Conservation (phyloP, 306 rosid species). For the Lathyrus sativus region DNA sequence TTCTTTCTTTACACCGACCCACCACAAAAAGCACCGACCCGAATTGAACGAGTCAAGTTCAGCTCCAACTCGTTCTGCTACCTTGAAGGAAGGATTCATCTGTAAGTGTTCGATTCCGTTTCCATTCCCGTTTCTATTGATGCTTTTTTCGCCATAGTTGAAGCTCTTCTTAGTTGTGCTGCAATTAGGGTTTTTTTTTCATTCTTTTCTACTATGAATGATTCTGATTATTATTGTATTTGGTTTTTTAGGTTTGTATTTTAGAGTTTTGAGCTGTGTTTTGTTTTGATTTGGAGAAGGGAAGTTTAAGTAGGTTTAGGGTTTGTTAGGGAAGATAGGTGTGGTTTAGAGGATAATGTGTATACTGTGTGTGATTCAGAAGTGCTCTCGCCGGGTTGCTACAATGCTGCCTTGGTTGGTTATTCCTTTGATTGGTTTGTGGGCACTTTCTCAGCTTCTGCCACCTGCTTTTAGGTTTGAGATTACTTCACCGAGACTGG, state of each 20-base stretch:
- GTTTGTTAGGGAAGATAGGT: background rate
- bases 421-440: slow-evolving; percentile 85
- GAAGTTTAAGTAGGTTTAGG: slow-evolving; percentile 48
- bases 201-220: background rate
- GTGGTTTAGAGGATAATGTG: slow-evolving; percentile 84
- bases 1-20: slow-evolving; percentile 34
- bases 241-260: slow-evolving; percentile 29
- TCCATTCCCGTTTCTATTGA: slow-evolving; percentile 45
- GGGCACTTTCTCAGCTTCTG: slow-evolving; percentile 99
- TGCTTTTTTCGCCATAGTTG: slow-evolving; percentile 14
- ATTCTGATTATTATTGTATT: slow-evolving; percentile 35
- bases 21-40: slow-evolving; percentile 42
- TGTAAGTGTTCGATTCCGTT: slow-evolving; percentile 48
- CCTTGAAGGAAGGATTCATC: slow-evolving; percentile 48
- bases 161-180: slow-evolving; percentile 38
- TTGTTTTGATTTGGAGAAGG: slow-evolving; percentile 43
- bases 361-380: slow-evolving; percentile 99
- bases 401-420: slow-evolving; percentile 99
- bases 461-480: slow-evolving; percentile 95
- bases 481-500: slow-evolving; percentile 91
- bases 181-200: slow-evolving; percentile 31
- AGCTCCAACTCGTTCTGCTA: slow-evolving; percentile 35
- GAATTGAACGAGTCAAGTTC: slow-evolving; percentile 38
- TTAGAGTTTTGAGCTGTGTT: slow-evolving; percentile 66
- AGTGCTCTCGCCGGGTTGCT: slow-evolving; percentile 99